phyloP scores from a whole-genome alignment of 2,329 filamentous ascomycete species.

The Aureobasidium sp. region DNA sequence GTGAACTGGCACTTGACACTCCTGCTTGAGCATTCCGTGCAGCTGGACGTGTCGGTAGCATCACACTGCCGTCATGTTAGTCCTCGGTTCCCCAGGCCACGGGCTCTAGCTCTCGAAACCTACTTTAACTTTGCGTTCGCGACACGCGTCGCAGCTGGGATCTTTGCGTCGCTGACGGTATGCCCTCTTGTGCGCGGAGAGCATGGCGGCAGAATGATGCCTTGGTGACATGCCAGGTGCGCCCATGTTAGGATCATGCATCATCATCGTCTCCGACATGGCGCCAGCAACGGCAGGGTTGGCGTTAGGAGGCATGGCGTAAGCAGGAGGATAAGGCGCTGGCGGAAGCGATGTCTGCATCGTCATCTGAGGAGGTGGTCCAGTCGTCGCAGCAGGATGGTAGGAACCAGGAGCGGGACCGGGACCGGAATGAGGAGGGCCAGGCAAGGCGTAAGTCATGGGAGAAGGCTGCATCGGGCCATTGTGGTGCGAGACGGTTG shows the following conservation, averaged over 20 bases:
- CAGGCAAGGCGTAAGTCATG: conserved; percentile 4
- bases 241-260: conserved; percentile 7
- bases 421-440: background rate
- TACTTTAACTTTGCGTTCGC: conserved; percentile 67
- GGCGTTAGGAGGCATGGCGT: background rate
- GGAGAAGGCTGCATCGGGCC: conserved; percentile 8
- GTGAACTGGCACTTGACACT: conserved; percentile 98
- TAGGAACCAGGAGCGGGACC: background rate
- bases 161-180: conserved; percentile 94
- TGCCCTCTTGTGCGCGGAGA: conserved; percentile 77
- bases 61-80: conserved; percentile 55
- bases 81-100: background rate
- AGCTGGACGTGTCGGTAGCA: conserved; percentile 90
- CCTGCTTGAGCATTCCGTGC: conserved; percentile 92
- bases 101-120: background rate
- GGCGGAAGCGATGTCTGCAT: conserved; percentile 6
- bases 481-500: conserved; percentile 4
- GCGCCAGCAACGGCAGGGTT: background rate
- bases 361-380: background rate
- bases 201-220: conserved; percentile 38
- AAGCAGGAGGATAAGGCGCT: conserved; percentile 8
- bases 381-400: background rate
- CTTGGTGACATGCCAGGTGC: conserved; percentile 29
- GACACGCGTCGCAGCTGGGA: conserved; percentile 92
- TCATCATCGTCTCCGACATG: conserved; percentile 11